Evolutionary conservation across 176 grass and related monocot genomes (phyloP).

Genomic region (Typha latifolia): DNA sequence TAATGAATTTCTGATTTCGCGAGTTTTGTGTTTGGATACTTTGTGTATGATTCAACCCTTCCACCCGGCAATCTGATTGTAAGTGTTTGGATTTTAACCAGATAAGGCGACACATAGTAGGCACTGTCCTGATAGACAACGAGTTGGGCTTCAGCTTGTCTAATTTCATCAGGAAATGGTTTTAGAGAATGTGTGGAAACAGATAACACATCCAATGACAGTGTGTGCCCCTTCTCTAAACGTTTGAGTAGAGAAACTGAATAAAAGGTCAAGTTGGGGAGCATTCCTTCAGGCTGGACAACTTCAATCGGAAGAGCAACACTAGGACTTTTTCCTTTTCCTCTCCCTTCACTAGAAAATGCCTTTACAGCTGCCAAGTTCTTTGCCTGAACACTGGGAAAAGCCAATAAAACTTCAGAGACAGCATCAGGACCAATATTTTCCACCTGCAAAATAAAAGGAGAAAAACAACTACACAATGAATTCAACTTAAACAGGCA

Average conservation of each 20-base stretch:
- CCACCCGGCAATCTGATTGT: constrained; percentile 74
- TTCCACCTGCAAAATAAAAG: constrained; percentile 45
- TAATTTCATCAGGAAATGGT: constrained; percentile 96
- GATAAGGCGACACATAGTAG: constrained; percentile 77
- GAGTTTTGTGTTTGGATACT: constrained; percentile 58
- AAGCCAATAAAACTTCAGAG: constrained; percentile 75
- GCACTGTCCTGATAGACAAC: constrained; percentile 81
- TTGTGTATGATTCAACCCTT: constrained; percentile 92
- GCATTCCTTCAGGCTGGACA: constrained; percentile 58
- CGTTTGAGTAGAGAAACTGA: constrained; percentile 57
- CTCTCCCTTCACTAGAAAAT: constrained; percentile 67
- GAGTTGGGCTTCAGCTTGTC: constrained; percentile 85
- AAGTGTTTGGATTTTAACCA: constrained; percentile 73
- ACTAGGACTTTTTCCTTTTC: constrained; percentile 34
- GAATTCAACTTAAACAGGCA: constrained; percentile 8
- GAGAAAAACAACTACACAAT: constrained; percentile 11
- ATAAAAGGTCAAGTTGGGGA: constrained; percentile 68
- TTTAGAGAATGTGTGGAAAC: constrained; percentile 70
- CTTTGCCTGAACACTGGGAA: constrained; percentile 69
- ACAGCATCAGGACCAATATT: constrained; percentile 54
- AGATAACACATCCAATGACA: constrained; percentile 57
- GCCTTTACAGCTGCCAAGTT: constrained; percentile 76
- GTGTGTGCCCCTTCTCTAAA: constrained; percentile 57
- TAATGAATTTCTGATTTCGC: constrained; percentile 77
- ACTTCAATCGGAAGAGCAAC: constrained; percentile 42